A percentile compares a stretch with the other conserved stretches of the same genome.
Evolutionary conservation across 306 rosid species (phyloP).

Genomic region (Citrullus amarus): DNA sequence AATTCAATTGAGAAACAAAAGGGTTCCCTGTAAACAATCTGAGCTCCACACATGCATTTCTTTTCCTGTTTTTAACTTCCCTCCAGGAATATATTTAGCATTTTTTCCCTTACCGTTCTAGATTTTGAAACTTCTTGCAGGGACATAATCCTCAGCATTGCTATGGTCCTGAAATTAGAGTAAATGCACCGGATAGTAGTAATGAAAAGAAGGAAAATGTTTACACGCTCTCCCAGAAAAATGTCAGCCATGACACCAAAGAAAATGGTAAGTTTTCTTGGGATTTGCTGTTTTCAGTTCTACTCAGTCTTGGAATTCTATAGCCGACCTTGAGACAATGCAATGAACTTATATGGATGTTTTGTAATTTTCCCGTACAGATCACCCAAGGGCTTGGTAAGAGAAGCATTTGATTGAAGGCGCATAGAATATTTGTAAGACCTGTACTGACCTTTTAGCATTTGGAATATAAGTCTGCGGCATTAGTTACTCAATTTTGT

Average conservation of each 20-base stretch:
- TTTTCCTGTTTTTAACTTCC: neutral
- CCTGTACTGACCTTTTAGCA: too few species aligned
- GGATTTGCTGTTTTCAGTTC: neutral
- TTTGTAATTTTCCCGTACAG: neutral
- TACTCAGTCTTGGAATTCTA: neutral
- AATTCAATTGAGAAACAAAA: neutral
- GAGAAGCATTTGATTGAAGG: neutral
- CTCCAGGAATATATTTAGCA: neutral
- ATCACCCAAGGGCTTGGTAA: neutral
- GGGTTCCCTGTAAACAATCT: neutral
- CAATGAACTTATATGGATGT: neutral
- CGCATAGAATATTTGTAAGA: too few species aligned
- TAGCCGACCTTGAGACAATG: neutral
- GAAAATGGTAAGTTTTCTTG: neutral
- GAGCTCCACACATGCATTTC: neutral
- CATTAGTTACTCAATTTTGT: too few species aligned
- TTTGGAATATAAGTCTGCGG: too few species aligned
- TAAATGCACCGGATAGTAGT: neutral
- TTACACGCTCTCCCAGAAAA: neutral
- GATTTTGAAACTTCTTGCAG: neutral
- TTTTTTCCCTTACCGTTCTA: neutral
- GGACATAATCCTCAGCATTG: neutral
- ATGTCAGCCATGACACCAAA: neutral
- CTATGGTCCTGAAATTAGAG: neutral
- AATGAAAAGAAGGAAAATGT: neutral